Evolutionary conservation across 1,284 basidiomycete genomes (phyloP).

Genomic region (Rhodotorula sp.): DNA sequence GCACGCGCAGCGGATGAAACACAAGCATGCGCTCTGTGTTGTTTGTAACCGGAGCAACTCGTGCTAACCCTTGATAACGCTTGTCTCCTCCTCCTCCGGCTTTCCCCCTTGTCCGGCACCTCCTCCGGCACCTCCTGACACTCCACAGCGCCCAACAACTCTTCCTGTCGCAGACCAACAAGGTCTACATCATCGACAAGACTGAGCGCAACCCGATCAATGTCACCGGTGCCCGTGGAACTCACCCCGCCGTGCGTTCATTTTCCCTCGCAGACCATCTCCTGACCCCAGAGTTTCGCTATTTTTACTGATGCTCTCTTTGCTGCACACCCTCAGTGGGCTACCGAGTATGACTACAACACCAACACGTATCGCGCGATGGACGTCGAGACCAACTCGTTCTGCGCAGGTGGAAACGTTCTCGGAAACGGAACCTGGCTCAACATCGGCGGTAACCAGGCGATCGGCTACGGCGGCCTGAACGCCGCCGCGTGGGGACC

Average conservation of each 20-base stretch:
- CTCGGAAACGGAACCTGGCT: constrained; percentile 58
- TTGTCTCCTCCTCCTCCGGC: neutral
- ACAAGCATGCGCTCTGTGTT: no score
- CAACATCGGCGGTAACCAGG: constrained; percentile 72
- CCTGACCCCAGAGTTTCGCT: neutral
- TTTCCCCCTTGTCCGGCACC: neutral
- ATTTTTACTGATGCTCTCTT: neutral
- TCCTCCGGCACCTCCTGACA: neutral
- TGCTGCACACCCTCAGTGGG: constrained; percentile 20
- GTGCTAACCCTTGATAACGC: neutral
- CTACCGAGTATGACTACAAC: constrained; percentile 53
- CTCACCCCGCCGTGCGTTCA: constrained; percentile 51
- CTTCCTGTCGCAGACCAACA: constrained; percentile 52
- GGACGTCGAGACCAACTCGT: constrained; percentile 75
- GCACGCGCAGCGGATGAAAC: neutral
- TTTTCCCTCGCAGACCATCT: neutral
- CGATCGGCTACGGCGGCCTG: constrained; percentile 69
- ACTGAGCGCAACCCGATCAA: constrained; percentile 62
- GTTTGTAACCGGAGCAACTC: neutral
- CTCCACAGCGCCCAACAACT: constrained; percentile 45
- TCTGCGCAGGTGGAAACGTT: constrained; percentile 57
- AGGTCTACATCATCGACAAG: constrained; percentile 56
- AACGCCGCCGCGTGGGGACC: constrained; percentile 50
- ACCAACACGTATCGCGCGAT: constrained; percentile 55
- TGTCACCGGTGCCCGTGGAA: constrained; percentile 52